Percentiles rank a stretch among this genome's conserved stretches.
phyloP scores from a whole-genome alignment of 768 basidiomycete genomes.

The Mycena vulgaris region DNA sequence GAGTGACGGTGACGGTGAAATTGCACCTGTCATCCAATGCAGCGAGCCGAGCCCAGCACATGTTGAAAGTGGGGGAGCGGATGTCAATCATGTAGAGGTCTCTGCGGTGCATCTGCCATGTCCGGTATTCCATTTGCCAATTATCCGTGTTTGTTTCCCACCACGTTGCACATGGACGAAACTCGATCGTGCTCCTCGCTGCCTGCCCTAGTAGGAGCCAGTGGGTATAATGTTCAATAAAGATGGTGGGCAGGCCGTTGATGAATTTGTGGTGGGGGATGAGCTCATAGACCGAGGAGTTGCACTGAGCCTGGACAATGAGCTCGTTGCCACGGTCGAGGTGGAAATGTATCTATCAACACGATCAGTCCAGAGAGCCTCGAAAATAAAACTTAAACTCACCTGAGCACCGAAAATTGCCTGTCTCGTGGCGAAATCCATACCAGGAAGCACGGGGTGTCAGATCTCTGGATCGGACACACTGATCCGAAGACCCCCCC shows the following conservation, averaged over 20 bases:
- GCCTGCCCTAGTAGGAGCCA: slow-evolving; percentile 47
- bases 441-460: slow-evolving; percentile 49
- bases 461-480: too few species aligned
- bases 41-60: slow-evolving; percentile 40
- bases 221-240: slow-evolving; percentile 50
- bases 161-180: slow-evolving; percentile 46
- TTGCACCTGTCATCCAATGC: slow-evolving; percentile 40
- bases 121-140: slow-evolving; percentile 48
- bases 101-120: slow-evolving; percentile 34
- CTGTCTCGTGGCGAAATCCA: slow-evolving; percentile 50
- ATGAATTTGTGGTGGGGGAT: slow-evolving; percentile 49
- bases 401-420: slow-evolving; percentile 43
- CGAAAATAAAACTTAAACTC: background rate
- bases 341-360: slow-evolving; percentile 50
- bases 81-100: slow-evolving; percentile 44
- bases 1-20: slow-evolving; percentile 33
- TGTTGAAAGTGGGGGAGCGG: slow-evolving; percentile 41
- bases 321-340: slow-evolving; percentile 38
- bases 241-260: slow-evolving; percentile 48
- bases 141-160: slow-evolving; percentile 48
- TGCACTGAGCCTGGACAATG: slow-evolving; percentile 48
- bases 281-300: slow-evolving; percentile 47
- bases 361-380: slow-evolving; percentile 18
- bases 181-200: slow-evolving; percentile 44
- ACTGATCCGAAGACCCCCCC: too few species aligned